A percentile compares a stretch with the other conserved stretches of the same genome.
These are phyloP conservation scores for Stromatinia cepivora DNA, from an alignment of 2,329 filamentous ascomycete species.

Conservation along the genomic window DNA sequence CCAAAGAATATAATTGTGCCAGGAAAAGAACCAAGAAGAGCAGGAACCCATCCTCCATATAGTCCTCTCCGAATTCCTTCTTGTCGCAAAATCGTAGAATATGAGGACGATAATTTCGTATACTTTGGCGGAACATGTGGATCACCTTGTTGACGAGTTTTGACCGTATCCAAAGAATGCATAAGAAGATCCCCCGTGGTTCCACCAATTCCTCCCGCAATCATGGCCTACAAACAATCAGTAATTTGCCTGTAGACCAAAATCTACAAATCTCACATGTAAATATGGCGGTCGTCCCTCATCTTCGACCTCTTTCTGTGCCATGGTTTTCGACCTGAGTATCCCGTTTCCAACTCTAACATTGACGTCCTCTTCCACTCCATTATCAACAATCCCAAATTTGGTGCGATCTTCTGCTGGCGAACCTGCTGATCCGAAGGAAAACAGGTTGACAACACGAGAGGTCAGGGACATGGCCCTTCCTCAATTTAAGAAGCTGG, in stretches of 20 bases:
- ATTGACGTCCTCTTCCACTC: constrained; percentile 40
- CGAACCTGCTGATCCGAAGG: constrained; percentile 41
- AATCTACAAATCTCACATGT: constrained; percentile 50
- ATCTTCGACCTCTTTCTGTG: constrained; percentile 45
- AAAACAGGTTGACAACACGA: constrained; percentile 53
- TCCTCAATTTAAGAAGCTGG: constrained; percentile 33
- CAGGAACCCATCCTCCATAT: constrained; percentile 91
- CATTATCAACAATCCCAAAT: constrained; percentile 43
- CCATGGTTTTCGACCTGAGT: constrained; percentile 35
- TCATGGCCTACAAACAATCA: constrained; percentile 69
- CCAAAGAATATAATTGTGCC: constrained; percentile 96
- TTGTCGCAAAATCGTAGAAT: constrained; percentile 88
- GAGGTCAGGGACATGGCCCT: constrained; percentile 59
- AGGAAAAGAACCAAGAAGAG: constrained; percentile 87
- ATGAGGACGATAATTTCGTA: constrained; percentile 83
- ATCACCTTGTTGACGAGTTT: constrained; percentile 96
- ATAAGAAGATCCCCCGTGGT: constrained; percentile 95
- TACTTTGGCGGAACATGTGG: constrained; percentile 92
- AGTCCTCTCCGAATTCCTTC: constrained; percentile 84
- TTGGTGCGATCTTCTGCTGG: constrained; percentile 34
- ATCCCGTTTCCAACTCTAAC: constrained; percentile 35
- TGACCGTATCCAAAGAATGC: constrained; percentile 98
- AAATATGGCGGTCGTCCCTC: constrained; percentile 62
- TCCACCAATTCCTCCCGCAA: constrained; percentile 90
- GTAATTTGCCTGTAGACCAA: constrained; percentile 25